Evolutionary conservation across 345 rosid genomes (phyloP).

Genomic region (Populus alba): DNA sequence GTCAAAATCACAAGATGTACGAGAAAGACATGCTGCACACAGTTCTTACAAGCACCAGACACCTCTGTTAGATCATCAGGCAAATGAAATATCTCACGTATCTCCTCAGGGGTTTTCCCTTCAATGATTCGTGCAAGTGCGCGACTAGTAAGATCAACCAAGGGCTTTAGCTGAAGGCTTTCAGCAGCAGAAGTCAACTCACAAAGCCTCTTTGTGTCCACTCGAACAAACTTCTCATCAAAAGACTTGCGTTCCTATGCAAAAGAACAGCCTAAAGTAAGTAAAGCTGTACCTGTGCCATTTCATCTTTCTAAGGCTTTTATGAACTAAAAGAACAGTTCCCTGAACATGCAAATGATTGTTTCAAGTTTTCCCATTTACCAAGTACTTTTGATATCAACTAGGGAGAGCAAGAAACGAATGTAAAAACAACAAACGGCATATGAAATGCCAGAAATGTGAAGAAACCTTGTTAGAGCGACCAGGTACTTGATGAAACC

Average conservation of each 20-base stretch:
- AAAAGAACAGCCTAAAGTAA: slow-evolving; percentile 7
- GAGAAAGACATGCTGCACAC: slow-evolving; percentile 1
- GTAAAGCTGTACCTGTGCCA: background rate
- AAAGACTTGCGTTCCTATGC: slow-evolving; percentile 72
- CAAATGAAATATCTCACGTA: slow-evolving; percentile 90
- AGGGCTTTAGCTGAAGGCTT: slow-evolving; percentile 82
- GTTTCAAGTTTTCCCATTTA: background rate
- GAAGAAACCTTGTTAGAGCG: slow-evolving; percentile 65
- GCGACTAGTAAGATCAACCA: slow-evolving; percentile 89
- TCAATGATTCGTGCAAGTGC: slow-evolving; percentile 83
- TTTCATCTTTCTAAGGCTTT: background rate
- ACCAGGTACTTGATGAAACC: slow-evolving; percentile 88
- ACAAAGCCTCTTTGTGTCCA: slow-evolving; percentile 87
- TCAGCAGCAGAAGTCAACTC: slow-evolving; percentile 95
- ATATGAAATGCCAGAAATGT: background rate
- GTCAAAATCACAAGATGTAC: background rate
- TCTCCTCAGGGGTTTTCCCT: slow-evolving; percentile 87
- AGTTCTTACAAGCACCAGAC: slow-evolving; percentile 21
- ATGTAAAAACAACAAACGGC: background rate
- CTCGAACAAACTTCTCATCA: slow-evolving; percentile 79
- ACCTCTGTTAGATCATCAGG: slow-evolving; percentile 98
- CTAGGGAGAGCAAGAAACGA: background rate
- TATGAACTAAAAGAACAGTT: background rate
- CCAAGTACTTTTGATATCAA: background rate
- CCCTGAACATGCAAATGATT: background rate